phyloP scores from a whole-genome alignment of 1,284 basidiomycete species.

The Ganoderma boninense region DNA sequence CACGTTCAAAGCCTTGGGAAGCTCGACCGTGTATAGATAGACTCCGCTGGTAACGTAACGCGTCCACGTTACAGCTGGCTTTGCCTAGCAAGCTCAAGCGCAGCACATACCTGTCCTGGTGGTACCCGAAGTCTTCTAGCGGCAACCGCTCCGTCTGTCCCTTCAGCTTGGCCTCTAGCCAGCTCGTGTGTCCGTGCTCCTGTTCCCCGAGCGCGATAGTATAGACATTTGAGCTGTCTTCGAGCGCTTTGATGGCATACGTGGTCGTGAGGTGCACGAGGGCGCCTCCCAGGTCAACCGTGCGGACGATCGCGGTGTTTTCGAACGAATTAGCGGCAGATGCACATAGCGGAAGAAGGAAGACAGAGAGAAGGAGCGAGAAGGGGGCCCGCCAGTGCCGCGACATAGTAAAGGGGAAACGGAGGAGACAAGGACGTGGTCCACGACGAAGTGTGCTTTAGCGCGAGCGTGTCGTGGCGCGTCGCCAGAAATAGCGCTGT shows the following conservation, averaged over 20 bases:
- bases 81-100: background rate
- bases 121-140: constrained; percentile 58
- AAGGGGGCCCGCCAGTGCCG: constrained; percentile 41
- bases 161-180: constrained; percentile 82
- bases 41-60: constrained; percentile 41
- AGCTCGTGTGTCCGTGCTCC: constrained; percentile 76
- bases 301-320: constrained; percentile 88
- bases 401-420: constrained; percentile 40
- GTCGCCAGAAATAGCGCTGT: constrained; percentile 32
- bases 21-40: constrained; percentile 49
- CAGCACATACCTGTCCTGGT: constrained; percentile 56
- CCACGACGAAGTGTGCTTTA: constrained; percentile 29
- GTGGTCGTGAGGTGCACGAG: constrained; percentile 88
- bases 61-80: constrained; percentile 4
- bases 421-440: constrained; percentile 24
- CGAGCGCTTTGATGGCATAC: constrained; percentile 82
- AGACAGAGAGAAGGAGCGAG: constrained; percentile 38
- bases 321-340: constrained; percentile 67
- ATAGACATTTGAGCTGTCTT: constrained; percentile 69
- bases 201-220: constrained; percentile 73
- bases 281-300: constrained; percentile 88
- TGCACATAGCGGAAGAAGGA: constrained; percentile 41
- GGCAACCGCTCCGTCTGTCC: constrained; percentile 69
- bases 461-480: constrained; percentile 33
- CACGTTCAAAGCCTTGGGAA: constrained; percentile 55